Percentiles rank a stretch among this genome's conserved stretches.
Evolutionary conservation across 495 filamentous ascomycete species (phyloP).

Genomic region (Rhizodiscina lignyota): DNA sequence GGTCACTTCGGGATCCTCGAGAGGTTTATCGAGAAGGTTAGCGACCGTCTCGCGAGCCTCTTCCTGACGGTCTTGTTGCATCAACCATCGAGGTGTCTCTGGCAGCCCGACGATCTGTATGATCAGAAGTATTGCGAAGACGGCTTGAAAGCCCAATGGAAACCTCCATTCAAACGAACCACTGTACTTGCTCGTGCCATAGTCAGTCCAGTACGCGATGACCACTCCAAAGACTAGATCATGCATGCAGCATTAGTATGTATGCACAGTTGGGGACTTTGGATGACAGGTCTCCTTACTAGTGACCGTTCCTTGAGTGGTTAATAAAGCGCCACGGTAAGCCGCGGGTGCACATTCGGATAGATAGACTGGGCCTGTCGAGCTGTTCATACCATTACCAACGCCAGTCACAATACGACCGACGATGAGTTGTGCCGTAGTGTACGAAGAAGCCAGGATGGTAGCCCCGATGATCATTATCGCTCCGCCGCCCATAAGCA

Average conservation of each 20-base stretch:
- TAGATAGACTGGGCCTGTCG: no score
- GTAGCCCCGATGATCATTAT: conserved; percentile 27
- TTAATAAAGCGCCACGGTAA: no score
- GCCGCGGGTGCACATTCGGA: no score
- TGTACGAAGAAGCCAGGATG: conserved; percentile 27
- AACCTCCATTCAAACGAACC: conserved; percentile 1
- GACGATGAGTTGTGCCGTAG: conserved; percentile 27
- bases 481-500: conserved; percentile 25
- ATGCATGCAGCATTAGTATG: no score
- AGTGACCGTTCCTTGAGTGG: no score
- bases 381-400: conserved; percentile 25
- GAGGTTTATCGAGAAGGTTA: no score
- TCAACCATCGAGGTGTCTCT: conserved; percentile 1
- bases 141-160: conserved; percentile 1
- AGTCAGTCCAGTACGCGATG: conserved; percentile 7
- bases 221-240: no score
- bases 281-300: no score
- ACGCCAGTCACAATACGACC: conserved; percentile 31
- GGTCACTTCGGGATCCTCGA: no score
- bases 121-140: conserved; percentile 1
- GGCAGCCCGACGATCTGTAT: conserved; percentile 3
- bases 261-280: no score
- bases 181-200: conserved; percentile 2
- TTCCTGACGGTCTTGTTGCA: not conserved
- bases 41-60: not conserved